These are phyloP conservation scores for Aureobasidium pullulans DNA, from an alignment of 2,329 filamentous ascomycete species.

Conservation along the genomic window DNA sequence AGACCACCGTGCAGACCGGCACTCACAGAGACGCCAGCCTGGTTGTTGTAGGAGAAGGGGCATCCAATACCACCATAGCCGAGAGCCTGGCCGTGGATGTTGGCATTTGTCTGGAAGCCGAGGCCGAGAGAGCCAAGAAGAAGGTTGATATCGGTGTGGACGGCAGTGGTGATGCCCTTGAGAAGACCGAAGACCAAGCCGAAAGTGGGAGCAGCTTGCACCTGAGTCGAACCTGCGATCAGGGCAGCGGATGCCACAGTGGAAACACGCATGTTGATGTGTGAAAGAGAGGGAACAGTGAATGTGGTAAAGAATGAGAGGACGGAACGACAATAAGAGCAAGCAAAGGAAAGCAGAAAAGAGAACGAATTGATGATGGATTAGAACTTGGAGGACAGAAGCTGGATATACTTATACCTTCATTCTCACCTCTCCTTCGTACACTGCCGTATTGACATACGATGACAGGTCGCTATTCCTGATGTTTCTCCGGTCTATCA, in stretches of 20 bases:
- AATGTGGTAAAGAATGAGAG: background rate
- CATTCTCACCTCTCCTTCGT: background rate
- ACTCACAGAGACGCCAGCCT: slow-evolving; percentile 1
- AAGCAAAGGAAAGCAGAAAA: background rate
- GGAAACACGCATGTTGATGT: slow-evolving; percentile 4
- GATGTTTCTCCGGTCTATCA: background rate
- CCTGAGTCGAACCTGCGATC: slow-evolving; percentile 8
- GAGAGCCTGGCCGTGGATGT: slow-evolving; percentile 2
- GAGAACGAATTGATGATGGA: background rate
- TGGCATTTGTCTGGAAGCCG: background rate
- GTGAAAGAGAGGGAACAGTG: background rate
- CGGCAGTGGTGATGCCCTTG: background rate
- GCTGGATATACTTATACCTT: slow-evolving; percentile 6
- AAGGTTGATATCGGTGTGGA: background rate
- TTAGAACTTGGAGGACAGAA: background rate
- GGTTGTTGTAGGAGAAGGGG: background rate
- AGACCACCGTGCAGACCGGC: slow-evolving; percentile 2
- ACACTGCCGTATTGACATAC: background rate
- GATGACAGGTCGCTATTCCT: background rate
- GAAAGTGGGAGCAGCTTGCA: slow-evolving; percentile 11
- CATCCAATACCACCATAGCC: background rate
- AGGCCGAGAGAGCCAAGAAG: slow-evolving; percentile 1
- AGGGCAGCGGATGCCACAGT: slow-evolving; percentile 3
- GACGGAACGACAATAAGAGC: background rate
- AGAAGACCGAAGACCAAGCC: background rate